Base-by-base conservation (phyloP, 2,329 filamentous ascomycete genomes). In the Colletotrichum orbiculare region DNA sequence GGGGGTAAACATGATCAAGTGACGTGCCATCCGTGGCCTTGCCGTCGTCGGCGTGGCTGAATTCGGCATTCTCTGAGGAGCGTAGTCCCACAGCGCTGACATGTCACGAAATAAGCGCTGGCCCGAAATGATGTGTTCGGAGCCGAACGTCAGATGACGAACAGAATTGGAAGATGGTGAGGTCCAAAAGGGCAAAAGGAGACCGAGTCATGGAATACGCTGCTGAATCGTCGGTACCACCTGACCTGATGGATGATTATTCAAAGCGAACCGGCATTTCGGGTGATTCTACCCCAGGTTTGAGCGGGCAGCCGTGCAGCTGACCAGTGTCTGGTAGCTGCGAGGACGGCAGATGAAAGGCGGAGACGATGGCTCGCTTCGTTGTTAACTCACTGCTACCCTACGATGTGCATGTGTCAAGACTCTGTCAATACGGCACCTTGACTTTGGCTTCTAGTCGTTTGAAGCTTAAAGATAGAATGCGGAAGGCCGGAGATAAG, bases 341-440 rank as follows among this genome's bases (percentile, higher is more conserved):
- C 60, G 49, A 37, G 53, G 48, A 37, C 60, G 38, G 55, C 15
- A 64, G 61, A 64, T 54, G 61, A 60, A 49, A 38, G 50, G 56
- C 43, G 48, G 60, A 60, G 56, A 37, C 43, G 3, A 46, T 42
- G 38, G 13, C 11, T 60, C 49, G 37, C 37, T 37, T 11, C 49
- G 38, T 35, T 33, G 33, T 49, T 49, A 38, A 25, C 42, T 37
- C 56, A 41, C 25, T 37, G 41, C 4, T 47, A 34, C 9, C 25
- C 25, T 25, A 25, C 25, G 4, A 25, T 25, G 25, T 4, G 25
- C 25, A 5, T 25, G 25, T 25, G 25, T 25, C 25, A 5, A 25
- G 25, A 25, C 25, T 25, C 25, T 25, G 25, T 25, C 25, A 15
- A 48, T 52, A 35, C 10, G 33, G 34, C 11, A 41, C 11, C 25